A percentile compares a stretch with the other conserved stretches of the same genome.
These are phyloP conservation scores for Chaetomium olivaceum DNA, from an alignment of 2,329 filamentous ascomycete genomes.

Conservation along the genomic window DNA sequence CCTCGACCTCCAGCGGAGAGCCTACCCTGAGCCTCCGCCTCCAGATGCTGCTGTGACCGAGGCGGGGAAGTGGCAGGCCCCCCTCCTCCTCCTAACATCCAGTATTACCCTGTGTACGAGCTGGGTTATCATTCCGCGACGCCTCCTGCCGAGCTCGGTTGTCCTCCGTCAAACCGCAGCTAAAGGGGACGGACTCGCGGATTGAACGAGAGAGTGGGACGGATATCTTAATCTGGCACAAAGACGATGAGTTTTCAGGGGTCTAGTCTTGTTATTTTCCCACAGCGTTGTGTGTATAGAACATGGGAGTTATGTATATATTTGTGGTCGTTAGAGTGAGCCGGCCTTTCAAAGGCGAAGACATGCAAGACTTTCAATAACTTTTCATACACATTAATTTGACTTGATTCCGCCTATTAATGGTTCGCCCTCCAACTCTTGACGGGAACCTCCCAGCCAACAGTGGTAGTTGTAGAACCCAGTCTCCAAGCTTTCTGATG, in stretches of 20 bases:
- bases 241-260: no score
- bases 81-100: not conserved
- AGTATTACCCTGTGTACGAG: not conserved
- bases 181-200: no score
- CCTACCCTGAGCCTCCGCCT: not conserved
- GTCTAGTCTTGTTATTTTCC: no score
- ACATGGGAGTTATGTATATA: no score
- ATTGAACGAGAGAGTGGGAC: no score
- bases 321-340: not conserved
- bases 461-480: no score
- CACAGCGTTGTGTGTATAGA: no score
- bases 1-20: not conserved
- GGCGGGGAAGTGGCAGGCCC: not conserved
- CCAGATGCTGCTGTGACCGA: not conserved
- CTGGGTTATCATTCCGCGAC: not conserved
- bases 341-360: not conserved
- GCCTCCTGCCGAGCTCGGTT: not conserved
- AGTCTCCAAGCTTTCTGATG: no score
- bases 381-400: not conserved
- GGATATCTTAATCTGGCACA: no score
- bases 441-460: not conserved
- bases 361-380: not conserved
- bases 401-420: not conserved
- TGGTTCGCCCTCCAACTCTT: not conserved
- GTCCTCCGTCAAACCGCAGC: no score